Evolutionary conservation across 2,329 filamentous ascomycete genomes (phyloP).

Genomic region (Botrytis byssoidea): DNA sequence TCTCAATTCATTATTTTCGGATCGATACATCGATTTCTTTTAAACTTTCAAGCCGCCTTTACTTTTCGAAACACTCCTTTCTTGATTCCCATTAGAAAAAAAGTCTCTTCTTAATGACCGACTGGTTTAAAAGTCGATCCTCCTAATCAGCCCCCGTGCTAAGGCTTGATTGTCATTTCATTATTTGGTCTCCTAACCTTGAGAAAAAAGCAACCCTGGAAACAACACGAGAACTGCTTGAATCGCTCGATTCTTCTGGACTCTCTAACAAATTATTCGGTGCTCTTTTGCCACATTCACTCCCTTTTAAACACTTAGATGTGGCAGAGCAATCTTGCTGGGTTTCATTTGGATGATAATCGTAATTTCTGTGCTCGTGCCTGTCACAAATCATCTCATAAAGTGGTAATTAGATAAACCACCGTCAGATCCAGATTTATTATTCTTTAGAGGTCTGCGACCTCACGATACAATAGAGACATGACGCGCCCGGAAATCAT

Average conservation of each 20-base stretch:
- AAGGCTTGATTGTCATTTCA: not conserved
- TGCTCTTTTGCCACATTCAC: constrained; percentile 2
- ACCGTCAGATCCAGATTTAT: not conserved
- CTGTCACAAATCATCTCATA: constrained; percentile 16
- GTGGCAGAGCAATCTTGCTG: constrained; percentile 18
- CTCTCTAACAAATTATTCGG: not conserved
- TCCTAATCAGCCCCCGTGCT: constrained; percentile 14
- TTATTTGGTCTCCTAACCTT: constrained; percentile 11
- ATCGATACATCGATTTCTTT: not conserved
- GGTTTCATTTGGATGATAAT: constrained; percentile 22
- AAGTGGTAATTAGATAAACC: constrained; percentile 9
- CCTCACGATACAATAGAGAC: constrained; percentile 4
- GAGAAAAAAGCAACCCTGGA: constrained; percentile 5
- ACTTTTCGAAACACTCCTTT: not conserved
- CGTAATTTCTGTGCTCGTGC: constrained; percentile 20
- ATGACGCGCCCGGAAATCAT: constrained; percentile 58
- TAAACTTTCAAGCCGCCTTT: not conserved
- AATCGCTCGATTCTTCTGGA: constrained; percentile 14
- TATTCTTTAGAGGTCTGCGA: constrained; percentile 15
- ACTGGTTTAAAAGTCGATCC: constrained; percentile 14
- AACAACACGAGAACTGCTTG: not conserved
- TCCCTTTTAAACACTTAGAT: constrained; percentile 18
- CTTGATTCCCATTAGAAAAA: constrained; percentile 3
- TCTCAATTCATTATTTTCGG: not conserved
- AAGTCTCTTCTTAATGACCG: constrained; percentile 1